phyloP scores from a whole-genome alignment of 129 eudicot genomes.

The Lactuca saligna region DNA sequence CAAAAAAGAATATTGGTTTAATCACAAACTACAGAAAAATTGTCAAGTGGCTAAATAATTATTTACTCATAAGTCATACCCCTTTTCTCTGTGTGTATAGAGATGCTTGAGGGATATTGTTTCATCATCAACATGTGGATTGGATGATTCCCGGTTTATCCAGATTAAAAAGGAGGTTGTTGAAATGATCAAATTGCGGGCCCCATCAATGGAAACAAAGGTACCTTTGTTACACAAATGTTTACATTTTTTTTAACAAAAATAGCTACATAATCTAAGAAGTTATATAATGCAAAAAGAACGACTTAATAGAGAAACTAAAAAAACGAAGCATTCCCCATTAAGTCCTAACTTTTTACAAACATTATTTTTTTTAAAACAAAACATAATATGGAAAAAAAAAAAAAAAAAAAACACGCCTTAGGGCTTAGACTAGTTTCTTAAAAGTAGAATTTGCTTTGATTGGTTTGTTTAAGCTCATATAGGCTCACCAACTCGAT shows the following conservation, averaged over 20 bases:
- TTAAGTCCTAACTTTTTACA: no score
- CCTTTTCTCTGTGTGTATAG: slow-evolving; percentile 5
- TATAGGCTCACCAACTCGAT: no score
- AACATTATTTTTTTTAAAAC: no score
- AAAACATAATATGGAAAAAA: no score
- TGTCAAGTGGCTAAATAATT: neutral
- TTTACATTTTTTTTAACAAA: neutral
- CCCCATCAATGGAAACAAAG: neutral
- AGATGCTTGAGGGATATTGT: slow-evolving; percentile 26
- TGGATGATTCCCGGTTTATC: slow-evolving; percentile 17
- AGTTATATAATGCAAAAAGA: neutral
- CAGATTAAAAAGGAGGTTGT: slow-evolving; percentile 25
- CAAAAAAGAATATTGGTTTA: no score
- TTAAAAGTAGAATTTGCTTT: no score
- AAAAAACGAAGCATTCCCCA: neutral
- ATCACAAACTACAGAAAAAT: no score
- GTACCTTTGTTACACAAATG: neutral
- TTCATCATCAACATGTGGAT: slow-evolving; percentile 27
- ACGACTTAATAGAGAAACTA: neutral
- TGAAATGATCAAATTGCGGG: slow-evolving; percentile 22
- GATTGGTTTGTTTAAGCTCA: no score
- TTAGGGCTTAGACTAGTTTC: no score
- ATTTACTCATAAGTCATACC: neutral
- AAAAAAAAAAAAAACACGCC: no score
- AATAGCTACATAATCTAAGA: neutral